Base-by-base conservation (phyloP, 495 filamentous ascomycete genomes). In the Penicillium riverlandense region DNA sequence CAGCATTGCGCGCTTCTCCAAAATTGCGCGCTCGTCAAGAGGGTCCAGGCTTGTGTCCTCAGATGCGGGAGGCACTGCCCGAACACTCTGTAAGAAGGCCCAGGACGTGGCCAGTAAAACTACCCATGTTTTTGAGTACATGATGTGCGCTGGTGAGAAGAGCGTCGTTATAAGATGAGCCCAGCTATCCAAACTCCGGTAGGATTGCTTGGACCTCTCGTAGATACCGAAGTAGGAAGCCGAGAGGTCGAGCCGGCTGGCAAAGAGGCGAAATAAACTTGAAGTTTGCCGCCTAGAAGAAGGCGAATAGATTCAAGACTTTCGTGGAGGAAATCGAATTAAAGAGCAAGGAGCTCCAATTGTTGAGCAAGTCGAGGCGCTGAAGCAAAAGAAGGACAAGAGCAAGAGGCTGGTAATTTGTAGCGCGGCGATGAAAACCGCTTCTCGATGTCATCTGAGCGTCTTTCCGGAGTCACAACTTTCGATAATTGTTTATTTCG, bases 391-490 rank as follows among this genome's bases (percentile, higher is more conserved):
- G 27, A 11, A 33, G 34, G 41, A 15, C 13, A 4, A 32, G 37
- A 40, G 35, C 29, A 30, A 47, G 42, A 28, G 40, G 41, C 42
- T 38, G 37, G 37, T 50, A 47, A 50, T 50, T 53, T 58, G 48
- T 55, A 61, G 29, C 15, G 32, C 32, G 31, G 34, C 47, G 40
- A 50, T 54, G 47, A 61, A 58, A 49, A 22, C 22, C 22, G 44
- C 38, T 33, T 28, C 35, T 53, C 47, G 45, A 61, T 61, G 55
- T 54, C 55, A 58, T 61, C 40, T 40, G 43, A 15, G n/a, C 8
- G 28, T 35, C n/a, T 15, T 41, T 47, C 43, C 33, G 48, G 38
- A 42, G 2, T 45, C 29, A 38, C 36, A 35, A 40, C 27, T 29
- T 27, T 35, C 37, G 27, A 2, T 40, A 14, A 7, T 37, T 44